Percentiles rank a stretch among this genome's conserved stretches.
phyloP scores from a whole-genome alignment of 352 stramenopile genomes.

The Phytophthora fragariae region DNA sequence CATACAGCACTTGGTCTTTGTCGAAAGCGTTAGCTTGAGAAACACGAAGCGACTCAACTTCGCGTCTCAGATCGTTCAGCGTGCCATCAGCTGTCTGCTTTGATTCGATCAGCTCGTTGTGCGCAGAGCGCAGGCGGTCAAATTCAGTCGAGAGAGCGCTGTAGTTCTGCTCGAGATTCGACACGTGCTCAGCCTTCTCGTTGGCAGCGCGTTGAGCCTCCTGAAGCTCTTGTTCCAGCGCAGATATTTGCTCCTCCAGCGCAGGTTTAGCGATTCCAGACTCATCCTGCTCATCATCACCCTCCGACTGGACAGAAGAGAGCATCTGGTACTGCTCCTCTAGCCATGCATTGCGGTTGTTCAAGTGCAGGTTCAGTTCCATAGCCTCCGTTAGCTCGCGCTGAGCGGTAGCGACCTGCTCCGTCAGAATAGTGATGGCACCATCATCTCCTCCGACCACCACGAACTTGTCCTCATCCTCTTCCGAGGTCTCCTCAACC shows the following conservation, averaged over 20 bases:
- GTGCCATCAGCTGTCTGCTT: slow-evolving; percentile 37
- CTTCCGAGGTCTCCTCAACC: slow-evolving; percentile 28
- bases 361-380: slow-evolving; percentile 84
- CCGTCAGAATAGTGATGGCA: slow-evolving; percentile 69
- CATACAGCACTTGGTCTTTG: slow-evolving; percentile 37
- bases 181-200: slow-evolving; percentile 43
- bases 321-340: slow-evolving; percentile 76
- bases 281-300: slow-evolving; percentile 45
- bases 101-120: slow-evolving; percentile 37
- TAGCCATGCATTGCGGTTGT: slow-evolving; percentile 79
- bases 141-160: slow-evolving; percentile 50
- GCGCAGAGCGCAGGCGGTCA: slow-evolving; percentile 41
- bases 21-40: slow-evolving; percentile 20
- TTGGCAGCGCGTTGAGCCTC: slow-evolving; percentile 41
- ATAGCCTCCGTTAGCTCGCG: slow-evolving; percentile 84
- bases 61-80: slow-evolving; percentile 34
- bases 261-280: slow-evolving; percentile 27
- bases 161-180: slow-evolving; percentile 52
- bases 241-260: slow-evolving; percentile 38
- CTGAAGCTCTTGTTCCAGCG: slow-evolving; percentile 53
- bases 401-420: slow-evolving; percentile 76
- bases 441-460: slow-evolving; percentile 52
- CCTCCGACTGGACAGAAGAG: slow-evolving; percentile 41
- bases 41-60: slow-evolving; percentile 41
- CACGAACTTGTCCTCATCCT: slow-evolving; percentile 53